Evolutionary conservation across 305 asterid species (phyloP).

Genomic region (Ilex paraguariensis): DNA sequence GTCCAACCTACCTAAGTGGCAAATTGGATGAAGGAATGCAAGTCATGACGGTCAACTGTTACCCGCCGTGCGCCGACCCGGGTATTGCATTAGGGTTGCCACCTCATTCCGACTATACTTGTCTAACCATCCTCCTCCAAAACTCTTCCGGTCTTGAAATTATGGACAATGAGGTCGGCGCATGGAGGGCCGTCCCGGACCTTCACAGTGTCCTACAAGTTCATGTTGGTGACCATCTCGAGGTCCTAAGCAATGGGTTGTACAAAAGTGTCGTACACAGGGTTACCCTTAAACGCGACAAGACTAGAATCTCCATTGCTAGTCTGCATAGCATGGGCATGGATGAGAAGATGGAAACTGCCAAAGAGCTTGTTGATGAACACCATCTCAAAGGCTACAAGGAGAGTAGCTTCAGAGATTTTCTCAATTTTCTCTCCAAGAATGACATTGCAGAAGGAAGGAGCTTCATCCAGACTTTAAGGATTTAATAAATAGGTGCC

Average conservation of each 20-base stretch:
- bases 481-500: constrained; percentile 5
- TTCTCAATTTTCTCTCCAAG: constrained; percentile 28
- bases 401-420: constrained; percentile 38
- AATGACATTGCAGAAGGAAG: constrained; percentile 33
- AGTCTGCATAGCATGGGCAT: constrained; percentile 39
- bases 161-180: constrained; percentile 8
- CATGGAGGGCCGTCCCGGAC: constrained; percentile 25
- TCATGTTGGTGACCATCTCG: constrained; percentile 42
- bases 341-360: constrained; percentile 35
- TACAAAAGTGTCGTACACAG: constrained; percentile 33
- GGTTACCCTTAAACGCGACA: constrained; percentile 22
- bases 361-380: constrained; percentile 33
- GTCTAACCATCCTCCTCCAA: constrained; percentile 35
- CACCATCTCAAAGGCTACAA: constrained; percentile 20
- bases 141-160: constrained; percentile 29
- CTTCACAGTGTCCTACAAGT: constrained; percentile 24
- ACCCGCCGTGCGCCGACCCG: constrained; percentile 39
- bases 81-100: constrained; percentile 39
- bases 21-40: constrained; percentile 37
- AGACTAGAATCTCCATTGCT: constrained; percentile 30
- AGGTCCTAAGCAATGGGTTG: constrained; percentile 38
- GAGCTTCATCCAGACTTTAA: constrained; percentile 24
- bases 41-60: constrained; percentile 34
- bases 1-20: constrained; percentile 23
- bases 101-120: constrained; percentile 37